phyloP scores from a whole-genome alignment of 1,139 yeast genomes.

The Geotrichum australiense region DNA sequence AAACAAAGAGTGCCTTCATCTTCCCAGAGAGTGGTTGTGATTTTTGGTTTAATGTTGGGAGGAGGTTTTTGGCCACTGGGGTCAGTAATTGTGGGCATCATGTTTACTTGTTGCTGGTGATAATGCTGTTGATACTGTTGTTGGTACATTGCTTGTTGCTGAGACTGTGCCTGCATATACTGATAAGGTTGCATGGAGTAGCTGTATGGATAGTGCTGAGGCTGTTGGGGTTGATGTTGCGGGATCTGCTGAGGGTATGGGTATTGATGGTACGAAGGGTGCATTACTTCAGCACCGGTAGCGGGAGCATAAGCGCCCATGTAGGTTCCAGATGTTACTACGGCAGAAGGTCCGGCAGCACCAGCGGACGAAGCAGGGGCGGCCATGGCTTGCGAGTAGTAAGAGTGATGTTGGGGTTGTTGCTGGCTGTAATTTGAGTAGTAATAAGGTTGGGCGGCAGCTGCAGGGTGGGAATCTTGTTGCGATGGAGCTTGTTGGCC shows the following conservation, averaged over 20 bases:
- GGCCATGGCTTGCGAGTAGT: slow-evolving; percentile 1
- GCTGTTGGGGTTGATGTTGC: slow-evolving; percentile 10
- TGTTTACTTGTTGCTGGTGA: slow-evolving; percentile 17
- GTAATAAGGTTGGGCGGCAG: slow-evolving; percentile 17
- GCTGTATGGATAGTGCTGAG: slow-evolving; percentile 10
- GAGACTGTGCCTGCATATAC: slow-evolving; percentile 17
- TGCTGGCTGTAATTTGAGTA: slow-evolving; percentile 2
- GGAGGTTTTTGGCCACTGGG: slow-evolving; percentile 55
- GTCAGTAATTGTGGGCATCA: slow-evolving; percentile 33
- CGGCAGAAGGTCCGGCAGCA: slow-evolving; percentile 12
- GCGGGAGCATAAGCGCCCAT: slow-evolving; percentile 2
- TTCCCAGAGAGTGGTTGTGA: slow-evolving; percentile 96
- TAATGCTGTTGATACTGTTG: slow-evolving; percentile 20
- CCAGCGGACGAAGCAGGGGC: slow-evolving; percentile 10
- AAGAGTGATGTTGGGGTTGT: slow-evolving; percentile 20
- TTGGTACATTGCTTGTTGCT: slow-evolving; percentile 17
- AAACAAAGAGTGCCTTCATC: slow-evolving; percentile 92
- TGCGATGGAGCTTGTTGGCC: slow-evolving; percentile 20
- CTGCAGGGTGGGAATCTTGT: slow-evolving; percentile 19
- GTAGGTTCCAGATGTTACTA: slow-evolving; percentile 7
- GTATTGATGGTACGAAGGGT: slow-evolving; percentile 8
- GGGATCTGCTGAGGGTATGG: slow-evolving; percentile 13
- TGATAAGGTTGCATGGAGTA: slow-evolving; percentile 15
- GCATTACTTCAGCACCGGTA: slow-evolving; percentile 6
- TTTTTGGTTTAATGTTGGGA: slow-evolving; percentile 67